phyloP scores from a whole-genome alignment of 306 rosid species.

The Corylus heterophylla region DNA sequence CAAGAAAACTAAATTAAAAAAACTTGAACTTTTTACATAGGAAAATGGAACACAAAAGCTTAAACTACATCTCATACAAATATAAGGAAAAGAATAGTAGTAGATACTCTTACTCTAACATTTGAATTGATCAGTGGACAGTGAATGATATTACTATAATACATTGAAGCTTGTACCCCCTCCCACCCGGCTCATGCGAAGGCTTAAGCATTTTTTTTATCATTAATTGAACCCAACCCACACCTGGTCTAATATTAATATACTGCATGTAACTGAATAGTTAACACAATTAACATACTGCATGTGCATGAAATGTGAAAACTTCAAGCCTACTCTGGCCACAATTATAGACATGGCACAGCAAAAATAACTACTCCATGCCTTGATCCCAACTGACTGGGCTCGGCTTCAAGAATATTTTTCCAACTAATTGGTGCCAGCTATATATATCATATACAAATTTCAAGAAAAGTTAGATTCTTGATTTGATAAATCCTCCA shows the following conservation, averaged over 20 bases:
- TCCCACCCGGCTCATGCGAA: too few relatives aligned
- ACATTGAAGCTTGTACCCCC: too few relatives aligned
- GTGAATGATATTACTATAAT: too few relatives aligned
- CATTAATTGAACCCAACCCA: background rate
- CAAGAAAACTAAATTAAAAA: slow-evolving; percentile 22
- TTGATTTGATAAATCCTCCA: background rate
- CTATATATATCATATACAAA: background rate
- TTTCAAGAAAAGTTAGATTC: background rate
- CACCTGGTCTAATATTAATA: background rate
- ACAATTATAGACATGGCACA: background rate
- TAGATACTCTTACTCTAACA: background rate
- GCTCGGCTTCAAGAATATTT: background rate
- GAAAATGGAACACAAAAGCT: background rate
- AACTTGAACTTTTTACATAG: background rate
- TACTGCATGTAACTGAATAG: background rate
- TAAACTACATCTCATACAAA: background rate
- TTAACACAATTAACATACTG: background rate
- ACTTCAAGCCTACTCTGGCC: background rate
- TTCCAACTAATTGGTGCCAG: background rate
- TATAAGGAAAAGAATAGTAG: background rate
- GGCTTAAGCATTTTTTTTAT: too few relatives aligned
- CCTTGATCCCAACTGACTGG: background rate
- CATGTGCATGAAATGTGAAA: background rate
- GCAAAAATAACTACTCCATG: background rate
- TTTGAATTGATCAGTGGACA: background rate